Conservation (phyloP, 805 yeast genomes). For the Brettanomyces sp. region DNA sequence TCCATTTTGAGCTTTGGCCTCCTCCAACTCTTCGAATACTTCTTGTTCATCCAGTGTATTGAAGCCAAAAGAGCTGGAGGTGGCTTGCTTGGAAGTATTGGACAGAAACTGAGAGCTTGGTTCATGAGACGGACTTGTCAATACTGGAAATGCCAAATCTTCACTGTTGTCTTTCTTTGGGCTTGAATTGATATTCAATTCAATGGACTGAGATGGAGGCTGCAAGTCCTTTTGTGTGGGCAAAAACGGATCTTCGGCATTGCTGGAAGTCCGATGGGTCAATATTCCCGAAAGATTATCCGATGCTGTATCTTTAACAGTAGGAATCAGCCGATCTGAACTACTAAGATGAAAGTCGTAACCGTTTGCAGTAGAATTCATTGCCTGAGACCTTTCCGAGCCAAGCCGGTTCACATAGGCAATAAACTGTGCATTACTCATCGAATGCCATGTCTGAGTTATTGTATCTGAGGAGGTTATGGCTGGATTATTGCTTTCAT, state of each 20-base stretch:
- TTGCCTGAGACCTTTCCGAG: slow-evolving; percentile 10
- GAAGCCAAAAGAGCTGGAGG: slow-evolving; percentile 1
- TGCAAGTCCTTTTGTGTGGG: not conserved
- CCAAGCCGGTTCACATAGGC: slow-evolving; percentile 27
- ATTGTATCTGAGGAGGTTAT: not conserved
- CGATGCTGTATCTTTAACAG: not conserved
- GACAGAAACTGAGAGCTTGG: not conserved
- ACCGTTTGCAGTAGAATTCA: not conserved
- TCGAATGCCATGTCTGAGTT: slow-evolving; percentile 24
- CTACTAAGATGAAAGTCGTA: not conserved
- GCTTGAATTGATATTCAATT: not conserved
- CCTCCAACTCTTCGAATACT: not conserved
- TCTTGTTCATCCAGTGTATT: slow-evolving; percentile 3
- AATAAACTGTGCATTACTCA: slow-evolving; percentile 30
- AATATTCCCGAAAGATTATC: not conserved
- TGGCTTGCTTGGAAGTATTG: not conserved
- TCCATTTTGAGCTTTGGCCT: not conserved
- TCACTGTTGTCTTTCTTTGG: not conserved
- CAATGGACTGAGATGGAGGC: not conserved
- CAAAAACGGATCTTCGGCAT: not conserved
- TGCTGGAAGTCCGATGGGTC: not conserved
- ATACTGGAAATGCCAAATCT: not conserved
- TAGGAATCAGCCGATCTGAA: too few relatives aligned
- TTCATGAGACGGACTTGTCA: not conserved
- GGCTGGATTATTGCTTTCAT: not conserved